Base-by-base conservation (phyloP, 108 stramenopile genomes). In the Skeletonema marinoi region DNA sequence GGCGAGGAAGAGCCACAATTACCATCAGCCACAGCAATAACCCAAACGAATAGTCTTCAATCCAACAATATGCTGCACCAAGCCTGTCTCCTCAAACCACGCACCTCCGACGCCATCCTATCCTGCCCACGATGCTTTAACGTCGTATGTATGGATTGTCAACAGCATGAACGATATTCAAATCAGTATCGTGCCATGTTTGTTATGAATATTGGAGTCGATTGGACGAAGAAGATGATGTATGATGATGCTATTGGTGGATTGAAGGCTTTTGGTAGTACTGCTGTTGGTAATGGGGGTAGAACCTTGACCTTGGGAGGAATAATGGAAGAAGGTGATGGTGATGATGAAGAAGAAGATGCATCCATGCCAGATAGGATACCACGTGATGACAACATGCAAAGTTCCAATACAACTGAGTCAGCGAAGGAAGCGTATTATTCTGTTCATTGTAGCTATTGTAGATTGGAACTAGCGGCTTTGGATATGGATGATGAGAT, bases 141-240 rank as follows among this genome's bases (percentile, higher is more conserved):
- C 48, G 90, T 88, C 76, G 90, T 96, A 32, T 93, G 92, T 63
- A 93, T 96, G 93, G 95, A 96, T 85, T 96, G 92, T 80, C 95
- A 96, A 76, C 74, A 85, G 66, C 95, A 96, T 72, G 87, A 90
- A 64, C 58, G 64, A 19, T 92, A 91, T 71, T 69, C 80, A 5
- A 92, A 96, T 81, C 95, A 96, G 79, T 96, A 74, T 60, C 84
- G 95, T 39, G 95, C 95, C 69, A 96, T 96, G 92, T 96, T 96
- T 88, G 95, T 96, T 25, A 92, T 96, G 93, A 91, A 92, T 58
- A 88, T 96, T 68, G 78, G 84, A 39, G 92, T 95, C 1, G 80
- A 84, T 73, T 92, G 92, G 93, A 66, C 91, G 32, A 71, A 75
- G n/a, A 58, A 62, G 42, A 67, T 89, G 68, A 50, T 82, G 56